A percentile compares a stretch with the other conserved stretches of the same genome.
phyloP scores from a whole-genome alignment of 129 eudicot genomes.

The Chrysanthemum makinoi region DNA sequence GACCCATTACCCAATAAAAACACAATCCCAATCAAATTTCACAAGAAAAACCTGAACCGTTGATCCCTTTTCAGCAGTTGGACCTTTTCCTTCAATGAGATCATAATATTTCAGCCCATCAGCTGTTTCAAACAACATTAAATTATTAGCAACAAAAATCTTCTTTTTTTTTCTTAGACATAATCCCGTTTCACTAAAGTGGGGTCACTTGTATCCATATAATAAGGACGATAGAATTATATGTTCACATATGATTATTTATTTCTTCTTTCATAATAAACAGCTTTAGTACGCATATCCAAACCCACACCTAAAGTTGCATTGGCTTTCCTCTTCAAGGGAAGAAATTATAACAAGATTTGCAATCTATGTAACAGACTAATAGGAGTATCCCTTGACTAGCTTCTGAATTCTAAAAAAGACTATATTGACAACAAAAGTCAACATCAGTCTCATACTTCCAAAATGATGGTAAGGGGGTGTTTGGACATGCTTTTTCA shows the following conservation, averaged over 20 bases:
- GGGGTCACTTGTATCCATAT: no score
- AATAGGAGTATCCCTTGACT: no score
- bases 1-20: neutral
- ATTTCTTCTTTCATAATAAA: no score
- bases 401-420: neutral
- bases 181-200: neutral
- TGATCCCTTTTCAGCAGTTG: constrained; percentile 81
- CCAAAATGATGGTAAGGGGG: no score
- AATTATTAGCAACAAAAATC: neutral
- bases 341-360: neutral
- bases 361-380: no score
- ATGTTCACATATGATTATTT: no score
- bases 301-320: no score
- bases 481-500: no score
- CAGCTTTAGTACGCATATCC: no score
- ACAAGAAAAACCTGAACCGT: constrained; percentile 57
- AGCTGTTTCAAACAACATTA: constrained; percentile 51
- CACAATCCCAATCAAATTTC: neutral
- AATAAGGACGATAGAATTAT: no score
- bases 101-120: constrained; percentile 94
- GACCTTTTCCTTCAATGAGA: constrained; percentile 83
- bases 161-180: neutral
- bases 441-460: neutral
- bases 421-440: neutral
- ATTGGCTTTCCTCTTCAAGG: neutral